A percentile compares a stretch with the other conserved stretches of the same genome.
Evolutionary conservation across 2,329 filamentous ascomycete species (phyloP).

Genomic region (Juglanconis juglandina): DNA sequence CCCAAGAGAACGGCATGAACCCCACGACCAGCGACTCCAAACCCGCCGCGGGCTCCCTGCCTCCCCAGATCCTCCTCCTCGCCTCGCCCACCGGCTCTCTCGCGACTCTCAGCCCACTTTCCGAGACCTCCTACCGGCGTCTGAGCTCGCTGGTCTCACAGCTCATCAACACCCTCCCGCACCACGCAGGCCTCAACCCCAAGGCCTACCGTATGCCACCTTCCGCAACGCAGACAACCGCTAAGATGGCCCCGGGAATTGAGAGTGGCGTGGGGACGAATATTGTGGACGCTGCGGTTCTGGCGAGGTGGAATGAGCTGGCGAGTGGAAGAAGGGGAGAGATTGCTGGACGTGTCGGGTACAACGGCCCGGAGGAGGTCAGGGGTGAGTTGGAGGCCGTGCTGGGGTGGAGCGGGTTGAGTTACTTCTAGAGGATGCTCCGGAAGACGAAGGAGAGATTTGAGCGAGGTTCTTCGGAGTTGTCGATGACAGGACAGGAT

Average conservation of each 20-base stretch:
- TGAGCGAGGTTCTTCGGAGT: background rate
- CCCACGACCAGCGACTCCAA: constrained; percentile 26
- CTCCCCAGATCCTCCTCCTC: constrained; percentile 57
- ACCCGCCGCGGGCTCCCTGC: constrained; percentile 33
- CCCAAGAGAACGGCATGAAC: constrained; percentile 29
- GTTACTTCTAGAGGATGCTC: constrained; percentile 40
- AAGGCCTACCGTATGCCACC: constrained; percentile 66
- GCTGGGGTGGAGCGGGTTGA: constrained; percentile 61
- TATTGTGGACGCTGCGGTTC: constrained; percentile 74
- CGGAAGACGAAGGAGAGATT: background rate
- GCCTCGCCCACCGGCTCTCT: constrained; percentile 74
- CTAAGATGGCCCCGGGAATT: constrained; percentile 44
- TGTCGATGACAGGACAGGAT: background rate
- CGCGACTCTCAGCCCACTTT: constrained; percentile 71
- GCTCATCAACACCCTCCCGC: constrained; percentile 70
- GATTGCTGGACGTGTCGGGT: constrained; percentile 71
- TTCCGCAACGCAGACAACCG: constrained; percentile 41
- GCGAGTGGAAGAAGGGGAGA: constrained; percentile 68
- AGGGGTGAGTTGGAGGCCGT: constrained; percentile 65
- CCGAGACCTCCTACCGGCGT: constrained; percentile 78
- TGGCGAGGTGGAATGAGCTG: constrained; percentile 73
- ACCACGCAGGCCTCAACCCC: constrained; percentile 78
- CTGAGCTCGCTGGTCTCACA: constrained; percentile 79
- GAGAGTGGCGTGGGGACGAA: constrained; percentile 59
- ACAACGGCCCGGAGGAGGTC: constrained; percentile 60